Evolutionary conservation across 495 filamentous ascomycete genomes (phyloP).

Genomic region (Trypethelium eluteriae): DNA sequence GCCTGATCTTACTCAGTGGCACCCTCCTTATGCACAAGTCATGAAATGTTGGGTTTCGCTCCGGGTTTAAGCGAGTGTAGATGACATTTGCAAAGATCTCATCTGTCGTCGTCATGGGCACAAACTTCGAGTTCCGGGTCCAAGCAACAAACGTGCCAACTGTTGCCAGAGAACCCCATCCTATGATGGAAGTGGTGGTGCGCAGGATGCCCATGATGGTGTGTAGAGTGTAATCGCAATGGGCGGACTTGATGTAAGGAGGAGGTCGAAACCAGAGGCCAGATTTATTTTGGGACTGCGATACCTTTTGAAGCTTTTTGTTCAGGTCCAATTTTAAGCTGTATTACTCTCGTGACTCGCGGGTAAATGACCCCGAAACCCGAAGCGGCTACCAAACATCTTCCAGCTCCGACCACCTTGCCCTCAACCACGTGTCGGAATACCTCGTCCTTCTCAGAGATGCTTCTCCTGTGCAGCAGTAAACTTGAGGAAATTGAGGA

Average conservation of each 20-base stretch:
- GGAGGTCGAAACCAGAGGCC: neutral
- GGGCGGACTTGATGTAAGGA: neutral
- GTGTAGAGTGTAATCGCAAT: neutral
- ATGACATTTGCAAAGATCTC: conserved; percentile 51
- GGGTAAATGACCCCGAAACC: neutral
- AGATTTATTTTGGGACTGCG: neutral
- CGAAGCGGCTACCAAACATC: too few relatives aligned
- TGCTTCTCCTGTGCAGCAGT: too few relatives aligned
- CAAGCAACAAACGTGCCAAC: conserved; percentile 39
- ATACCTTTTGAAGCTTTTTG: neutral
- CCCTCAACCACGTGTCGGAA: too few relatives aligned
- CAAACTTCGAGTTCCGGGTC: conserved; percentile 42
- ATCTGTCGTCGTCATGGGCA: conserved; percentile 49
- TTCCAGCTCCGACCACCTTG: too few relatives aligned
- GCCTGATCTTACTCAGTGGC: conserved; percentile 54
- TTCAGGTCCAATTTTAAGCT: neutral
- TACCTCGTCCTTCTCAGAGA: too few relatives aligned
- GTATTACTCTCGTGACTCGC: neutral
- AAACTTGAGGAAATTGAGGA: too few relatives aligned
- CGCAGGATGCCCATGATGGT: conserved; percentile 22
- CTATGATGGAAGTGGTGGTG: conserved; percentile 23
- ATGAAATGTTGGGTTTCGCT: conserved; percentile 51
- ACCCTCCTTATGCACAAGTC: conserved; percentile 57
- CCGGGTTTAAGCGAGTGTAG: conserved; percentile 54
- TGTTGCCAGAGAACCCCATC: conserved; percentile 32